Evolutionary conservation across 805 yeast genomes (phyloP).

Genomic region (Sungouiozyma intestinalis): DNA sequence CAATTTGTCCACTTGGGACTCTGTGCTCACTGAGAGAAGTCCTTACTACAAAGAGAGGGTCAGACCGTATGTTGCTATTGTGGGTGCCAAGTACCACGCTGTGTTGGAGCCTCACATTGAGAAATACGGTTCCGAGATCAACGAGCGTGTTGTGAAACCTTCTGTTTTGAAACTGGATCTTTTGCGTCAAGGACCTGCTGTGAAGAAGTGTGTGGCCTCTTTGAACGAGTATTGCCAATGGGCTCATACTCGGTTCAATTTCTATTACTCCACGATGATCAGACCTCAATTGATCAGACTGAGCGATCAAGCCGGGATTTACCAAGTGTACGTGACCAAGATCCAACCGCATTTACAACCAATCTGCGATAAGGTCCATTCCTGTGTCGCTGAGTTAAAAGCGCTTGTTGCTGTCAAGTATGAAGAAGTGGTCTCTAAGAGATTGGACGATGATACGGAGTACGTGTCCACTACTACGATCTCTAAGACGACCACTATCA

Average conservation of each 20-base stretch:
- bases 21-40: slow-evolving; percentile 6
- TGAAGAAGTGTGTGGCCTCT: background rate
- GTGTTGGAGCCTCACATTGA: slow-evolving; percentile 5
- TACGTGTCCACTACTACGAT: slow-evolving; percentile 9
- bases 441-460: background rate
- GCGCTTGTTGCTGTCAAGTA: slow-evolving; percentile 1
- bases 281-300: slow-evolving; percentile 6
- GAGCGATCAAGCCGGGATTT: background rate
- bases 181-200: background rate
- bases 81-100: slow-evolving; percentile 2
- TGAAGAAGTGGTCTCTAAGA: slow-evolving; percentile 8
- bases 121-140: background rate
- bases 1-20: slow-evolving; percentile 12
- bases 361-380: slow-evolving; percentile 1
- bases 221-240: background rate
- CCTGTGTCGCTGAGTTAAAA: background rate
- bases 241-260: slow-evolving; percentile 2
- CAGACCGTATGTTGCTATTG: slow-evolving; percentile 8
- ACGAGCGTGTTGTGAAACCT: slow-evolving; percentile 1
- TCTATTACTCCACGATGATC: slow-evolving; percentile 8
- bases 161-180: background rate
- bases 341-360: background rate
- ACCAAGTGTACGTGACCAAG: background rate
- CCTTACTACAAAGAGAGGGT: slow-evolving; percentile 10
- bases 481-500: slow-evolving; percentile 3